A percentile compares a stretch with the other conserved stretches of the same genome.
phyloP scores from a whole-genome alignment of 176 grass and related monocot species.

The Cenchrus purpureus region DNA sequence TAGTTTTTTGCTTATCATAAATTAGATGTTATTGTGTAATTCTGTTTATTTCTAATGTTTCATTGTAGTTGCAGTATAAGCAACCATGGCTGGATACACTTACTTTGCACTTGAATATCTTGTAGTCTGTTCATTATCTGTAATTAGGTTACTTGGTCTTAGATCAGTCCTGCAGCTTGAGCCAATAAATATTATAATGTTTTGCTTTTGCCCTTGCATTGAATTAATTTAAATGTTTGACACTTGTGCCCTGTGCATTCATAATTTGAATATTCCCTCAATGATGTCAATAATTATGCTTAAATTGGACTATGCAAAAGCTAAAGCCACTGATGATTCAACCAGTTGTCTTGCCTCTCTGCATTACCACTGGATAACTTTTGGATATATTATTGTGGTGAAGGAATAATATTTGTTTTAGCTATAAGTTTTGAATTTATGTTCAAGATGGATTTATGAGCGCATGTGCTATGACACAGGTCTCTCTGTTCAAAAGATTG shows the following conservation, averaged over 20 bases:
- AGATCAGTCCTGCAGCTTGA: background rate
- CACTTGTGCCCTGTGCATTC: background rate
- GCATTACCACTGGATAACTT: slow-evolving; percentile 31
- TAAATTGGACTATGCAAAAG: background rate
- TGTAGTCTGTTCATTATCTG: background rate
- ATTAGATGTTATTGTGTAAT: background rate
- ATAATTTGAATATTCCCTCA: slow-evolving; percentile 8
- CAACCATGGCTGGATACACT: background rate
- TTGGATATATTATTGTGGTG: slow-evolving; percentile 14
- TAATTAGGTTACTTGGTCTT: background rate
- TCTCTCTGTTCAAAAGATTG: slow-evolving; percentile 93
- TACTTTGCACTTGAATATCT: background rate
- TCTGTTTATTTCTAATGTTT: background rate
- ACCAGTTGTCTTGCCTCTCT: slow-evolving; percentile 9
- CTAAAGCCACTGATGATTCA: background rate
- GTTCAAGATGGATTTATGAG: slow-evolving; percentile 27
- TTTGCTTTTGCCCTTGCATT: background rate
- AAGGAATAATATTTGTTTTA: slow-evolving; percentile 17
- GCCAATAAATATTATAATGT: background rate
- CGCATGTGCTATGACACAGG: slow-evolving; percentile 52
- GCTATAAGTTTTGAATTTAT: background rate
- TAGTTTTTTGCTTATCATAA: background rate
- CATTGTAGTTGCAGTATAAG: background rate
- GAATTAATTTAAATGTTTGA: background rate
- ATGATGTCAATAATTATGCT: background rate